These are phyloP conservation scores for Lanmaoa rubissima DNA, from an alignment of 768 basidiomycete genomes.

Conservation along the genomic window DNA sequence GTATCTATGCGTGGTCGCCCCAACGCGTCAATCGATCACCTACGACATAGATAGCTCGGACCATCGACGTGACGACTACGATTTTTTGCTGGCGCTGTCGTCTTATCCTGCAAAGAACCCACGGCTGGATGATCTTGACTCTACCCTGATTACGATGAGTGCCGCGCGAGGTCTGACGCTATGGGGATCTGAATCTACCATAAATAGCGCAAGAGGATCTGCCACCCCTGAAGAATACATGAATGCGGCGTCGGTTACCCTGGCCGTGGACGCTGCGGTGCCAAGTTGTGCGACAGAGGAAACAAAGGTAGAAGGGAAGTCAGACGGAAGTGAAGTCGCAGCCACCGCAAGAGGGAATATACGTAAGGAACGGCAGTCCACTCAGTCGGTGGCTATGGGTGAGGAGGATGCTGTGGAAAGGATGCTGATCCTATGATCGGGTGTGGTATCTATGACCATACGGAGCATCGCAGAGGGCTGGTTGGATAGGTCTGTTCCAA, in stretches of 20 bases:
- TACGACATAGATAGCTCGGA: constrained; percentile 13
- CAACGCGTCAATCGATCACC: constrained; percentile 10
- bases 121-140: constrained; percentile 47
- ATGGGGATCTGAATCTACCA: constrained; percentile 34
- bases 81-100: constrained; percentile 46
- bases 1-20: no score
- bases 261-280: not conserved
- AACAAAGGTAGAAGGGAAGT: not conserved
- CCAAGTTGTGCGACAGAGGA: not conserved
- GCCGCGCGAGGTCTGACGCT: constrained; percentile 49
- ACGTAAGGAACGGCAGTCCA: not conserved
- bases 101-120: constrained; percentile 40
- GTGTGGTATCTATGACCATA: no score
- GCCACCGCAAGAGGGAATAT: not conserved
- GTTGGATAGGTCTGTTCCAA: not conserved
- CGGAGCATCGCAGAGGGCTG: not conserved
- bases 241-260: not conserved
- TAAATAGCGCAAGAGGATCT: not conserved
- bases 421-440: constrained; percentile 16
- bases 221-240: not conserved
- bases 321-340: not conserved
- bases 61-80: constrained; percentile 45
- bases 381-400: not conserved
- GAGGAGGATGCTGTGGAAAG: constrained; percentile 25
- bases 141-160: constrained; percentile 46